phyloP scores from a whole-genome alignment of 371 early-diverging fungal genomes.

The Apophysomyces trapeziformis region DNA sequence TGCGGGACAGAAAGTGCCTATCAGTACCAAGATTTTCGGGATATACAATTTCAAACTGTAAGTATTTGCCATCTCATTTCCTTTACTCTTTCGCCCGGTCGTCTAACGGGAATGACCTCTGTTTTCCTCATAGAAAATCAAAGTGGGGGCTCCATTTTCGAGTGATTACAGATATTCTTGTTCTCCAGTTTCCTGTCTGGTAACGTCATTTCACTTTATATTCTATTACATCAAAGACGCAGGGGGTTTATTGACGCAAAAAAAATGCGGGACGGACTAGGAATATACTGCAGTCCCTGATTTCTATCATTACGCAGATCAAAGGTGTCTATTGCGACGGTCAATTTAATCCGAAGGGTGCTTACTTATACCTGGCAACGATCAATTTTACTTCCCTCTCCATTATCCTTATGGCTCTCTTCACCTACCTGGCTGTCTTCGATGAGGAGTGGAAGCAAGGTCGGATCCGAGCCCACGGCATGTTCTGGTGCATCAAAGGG shows the following conservation, averaged over 20 bases:
- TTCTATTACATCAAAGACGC: neutral
- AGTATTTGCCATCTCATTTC: neutral
- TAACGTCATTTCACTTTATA: neutral
- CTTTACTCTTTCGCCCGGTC: neutral
- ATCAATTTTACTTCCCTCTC: conserved; percentile 23
- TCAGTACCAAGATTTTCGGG: conserved; percentile 20
- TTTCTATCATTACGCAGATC: conserved; percentile 24
- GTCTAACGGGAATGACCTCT: no score
- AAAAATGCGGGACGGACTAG: conserved; percentile 9
- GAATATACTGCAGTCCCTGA: conserved; percentile 22
- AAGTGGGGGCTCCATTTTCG: conserved; percentile 33
- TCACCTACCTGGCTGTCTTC: conserved; percentile 24
- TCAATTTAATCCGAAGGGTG: conserved; percentile 20
- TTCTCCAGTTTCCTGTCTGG: conserved; percentile 25
- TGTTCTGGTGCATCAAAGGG: conserved; percentile 34
- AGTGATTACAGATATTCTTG: conserved; percentile 25
- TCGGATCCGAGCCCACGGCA: conserved; percentile 17
- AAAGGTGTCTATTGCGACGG: conserved; percentile 24
- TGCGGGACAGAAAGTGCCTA: conserved; percentile 14
- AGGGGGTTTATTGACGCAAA: neutral
- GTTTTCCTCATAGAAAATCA: conserved; percentile 12
- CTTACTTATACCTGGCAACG: conserved; percentile 19
- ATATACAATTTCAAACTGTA: conserved; percentile 20
- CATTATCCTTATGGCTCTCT: conserved; percentile 25
- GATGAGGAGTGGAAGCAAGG: conserved; percentile 24